Evolutionary conservation across 1,139 yeast species (phyloP).

Genomic region (Saccharomyces uvarum): DNA sequence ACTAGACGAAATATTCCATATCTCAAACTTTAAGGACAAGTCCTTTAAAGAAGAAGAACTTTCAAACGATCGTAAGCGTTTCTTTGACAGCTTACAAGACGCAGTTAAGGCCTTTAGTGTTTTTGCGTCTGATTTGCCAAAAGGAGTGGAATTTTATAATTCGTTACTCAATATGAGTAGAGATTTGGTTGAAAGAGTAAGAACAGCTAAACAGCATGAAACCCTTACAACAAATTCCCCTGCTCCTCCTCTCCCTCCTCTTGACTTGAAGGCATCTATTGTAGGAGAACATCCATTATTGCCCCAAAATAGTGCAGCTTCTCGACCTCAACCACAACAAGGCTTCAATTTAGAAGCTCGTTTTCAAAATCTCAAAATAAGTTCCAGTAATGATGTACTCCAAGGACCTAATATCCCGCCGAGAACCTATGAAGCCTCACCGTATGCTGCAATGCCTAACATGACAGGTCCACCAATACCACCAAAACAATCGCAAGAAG

Average conservation of each 20-base stretch:
- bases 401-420: conserved; percentile 3
- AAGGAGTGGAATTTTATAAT: conserved; percentile 58
- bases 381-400: background rate
- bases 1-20: conserved; percentile 51
- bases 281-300: conserved; percentile 8
- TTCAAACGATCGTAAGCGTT: conserved; percentile 35
- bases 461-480: conserved; percentile 19
- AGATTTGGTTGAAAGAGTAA: conserved; percentile 33
- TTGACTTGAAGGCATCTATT: background rate
- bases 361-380: background rate
- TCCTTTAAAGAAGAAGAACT: conserved; percentile 34
- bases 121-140: conserved; percentile 50
- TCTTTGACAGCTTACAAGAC: conserved; percentile 42
- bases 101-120: conserved; percentile 49
- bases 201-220: conserved; percentile 27
- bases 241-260: conserved; percentile 2
- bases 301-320: conserved; percentile 7
- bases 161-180: conserved; percentile 41
- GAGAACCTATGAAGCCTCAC: conserved; percentile 1
- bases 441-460: background rate
- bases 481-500: conserved; percentile 18
- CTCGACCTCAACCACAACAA: background rate
- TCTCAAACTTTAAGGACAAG: conserved; percentile 34
- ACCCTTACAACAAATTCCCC: conserved; percentile 3
- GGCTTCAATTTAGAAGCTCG: background rate